Evolutionary conservation across 495 filamentous ascomycete genomes (phyloP).

Genomic region (Trichoderma asperelloides): DNA sequence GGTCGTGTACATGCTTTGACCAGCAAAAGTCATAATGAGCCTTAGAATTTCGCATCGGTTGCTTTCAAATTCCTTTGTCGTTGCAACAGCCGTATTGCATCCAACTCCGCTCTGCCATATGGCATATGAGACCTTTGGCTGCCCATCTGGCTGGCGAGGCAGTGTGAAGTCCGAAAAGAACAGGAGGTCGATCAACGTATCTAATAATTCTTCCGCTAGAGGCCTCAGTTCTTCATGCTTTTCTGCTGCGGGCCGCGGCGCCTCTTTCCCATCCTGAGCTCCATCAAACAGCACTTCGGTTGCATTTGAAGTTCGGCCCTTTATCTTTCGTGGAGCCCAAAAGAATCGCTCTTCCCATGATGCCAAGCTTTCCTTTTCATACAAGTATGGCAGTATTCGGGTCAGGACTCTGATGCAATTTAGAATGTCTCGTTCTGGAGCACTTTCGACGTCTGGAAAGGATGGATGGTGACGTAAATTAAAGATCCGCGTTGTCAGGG

Average conservation of each 20-base stretch:
- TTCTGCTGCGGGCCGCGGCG: conserved; percentile 41
- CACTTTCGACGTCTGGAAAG: conserved; percentile 79
- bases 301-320: conserved; percentile 39
- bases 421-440: conserved; percentile 81
- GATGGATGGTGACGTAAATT: conserved; percentile 78
- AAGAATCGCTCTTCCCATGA: conserved; percentile 90
- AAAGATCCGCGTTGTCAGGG: conserved; percentile 71
- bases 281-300: conserved; percentile 84
- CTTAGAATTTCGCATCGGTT: conserved; percentile 88
- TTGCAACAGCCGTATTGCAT: conserved; percentile 80
- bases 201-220: conserved; percentile 87
- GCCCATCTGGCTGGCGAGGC: conserved; percentile 53
- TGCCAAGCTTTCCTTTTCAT: conserved; percentile 80
- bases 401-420: conserved; percentile 93
- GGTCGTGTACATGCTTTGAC: conserved; percentile 89
- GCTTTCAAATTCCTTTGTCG: conserved; percentile 82
- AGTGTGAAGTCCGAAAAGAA: conserved; percentile 90
- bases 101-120: conserved; percentile 99
- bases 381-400: conserved; percentile 83
- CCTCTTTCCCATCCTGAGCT: conserved; percentile 39
- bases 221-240: conserved; percentile 65
- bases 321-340: conserved; percentile 69
- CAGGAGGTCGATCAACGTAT: conserved; percentile 78
- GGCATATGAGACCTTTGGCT: conserved; percentile 77
- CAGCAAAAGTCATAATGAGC: conserved; percentile 73